These are phyloP conservation scores for Endoconidiophora laricicola DNA, from an alignment of 2,329 filamentous ascomycete species.

Conservation along the genomic window DNA sequence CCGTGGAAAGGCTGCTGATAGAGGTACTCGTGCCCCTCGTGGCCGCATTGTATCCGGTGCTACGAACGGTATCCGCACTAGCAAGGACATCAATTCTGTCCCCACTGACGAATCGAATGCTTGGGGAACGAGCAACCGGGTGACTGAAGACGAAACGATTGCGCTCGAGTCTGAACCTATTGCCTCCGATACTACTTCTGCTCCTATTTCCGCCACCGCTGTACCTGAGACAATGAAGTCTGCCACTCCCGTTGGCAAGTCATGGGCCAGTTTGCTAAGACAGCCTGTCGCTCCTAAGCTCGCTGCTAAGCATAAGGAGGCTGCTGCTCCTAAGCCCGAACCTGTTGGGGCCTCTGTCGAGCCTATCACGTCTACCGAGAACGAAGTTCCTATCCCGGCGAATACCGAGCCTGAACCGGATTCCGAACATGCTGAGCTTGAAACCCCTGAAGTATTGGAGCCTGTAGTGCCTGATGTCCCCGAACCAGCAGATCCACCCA, in stretches of 20 bases:
- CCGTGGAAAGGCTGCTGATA: constrained; percentile 43
- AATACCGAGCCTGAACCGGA: constrained; percentile 1
- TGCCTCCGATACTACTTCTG: constrained; percentile 4
- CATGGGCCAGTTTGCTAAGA: constrained; percentile 63
- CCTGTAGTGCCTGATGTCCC: constrained; percentile 20
- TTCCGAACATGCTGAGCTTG: background rate
- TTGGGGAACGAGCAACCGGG: constrained; percentile 28
- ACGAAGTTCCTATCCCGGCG: background rate
- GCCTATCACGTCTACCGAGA: constrained; percentile 13
- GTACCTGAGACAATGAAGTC: constrained; percentile 24
- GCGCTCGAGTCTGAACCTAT: background rate
- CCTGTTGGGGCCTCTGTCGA: constrained; percentile 15
- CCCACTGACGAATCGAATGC: constrained; percentile 50
- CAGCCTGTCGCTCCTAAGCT: constrained; percentile 41
- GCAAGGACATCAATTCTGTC: constrained; percentile 41
- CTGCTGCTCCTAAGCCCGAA: constrained; percentile 27
- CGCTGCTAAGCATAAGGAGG: constrained; percentile 29
- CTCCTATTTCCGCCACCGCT: constrained; percentile 18
- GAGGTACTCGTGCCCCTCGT: constrained; percentile 42
- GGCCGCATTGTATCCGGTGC: constrained; percentile 41
- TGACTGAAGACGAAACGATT: constrained; percentile 16
- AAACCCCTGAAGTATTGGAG: constrained; percentile 16
- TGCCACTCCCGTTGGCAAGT: constrained; percentile 32
- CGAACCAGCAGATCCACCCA: constrained; percentile 21
- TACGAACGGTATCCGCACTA: constrained; percentile 45